phyloP scores from a whole-genome alignment of 805 yeast species.

The Suhomyces emberorum region DNA sequence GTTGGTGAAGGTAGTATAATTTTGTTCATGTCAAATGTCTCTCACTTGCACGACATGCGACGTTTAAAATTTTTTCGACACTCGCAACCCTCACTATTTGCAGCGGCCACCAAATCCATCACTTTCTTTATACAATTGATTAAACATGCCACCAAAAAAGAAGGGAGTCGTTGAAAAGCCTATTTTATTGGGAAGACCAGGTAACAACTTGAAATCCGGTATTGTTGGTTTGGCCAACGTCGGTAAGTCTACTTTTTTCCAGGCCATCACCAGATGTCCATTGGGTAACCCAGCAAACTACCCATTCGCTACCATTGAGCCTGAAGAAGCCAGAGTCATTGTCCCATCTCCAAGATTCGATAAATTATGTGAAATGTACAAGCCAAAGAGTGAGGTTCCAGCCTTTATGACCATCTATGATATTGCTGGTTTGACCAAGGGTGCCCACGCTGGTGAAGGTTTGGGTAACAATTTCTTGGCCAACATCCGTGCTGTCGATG shows the following conservation, averaged over 20 bases:
- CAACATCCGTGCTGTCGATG: constrained; percentile 96
- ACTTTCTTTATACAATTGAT: neutral
- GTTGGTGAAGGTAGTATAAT: neutral
- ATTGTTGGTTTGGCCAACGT: constrained; percentile 95
- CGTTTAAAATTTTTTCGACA: neutral
- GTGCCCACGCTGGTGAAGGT: constrained; percentile 96
- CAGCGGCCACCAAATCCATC: neutral
- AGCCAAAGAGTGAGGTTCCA: constrained; percentile 83
- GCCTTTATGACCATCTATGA: constrained; percentile 92
- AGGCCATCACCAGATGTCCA: constrained; percentile 89
- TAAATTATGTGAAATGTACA: constrained; percentile 66
- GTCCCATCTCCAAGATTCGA: constrained; percentile 92
- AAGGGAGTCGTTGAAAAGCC: constrained; percentile 62
- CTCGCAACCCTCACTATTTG: neutral
- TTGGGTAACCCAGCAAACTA: constrained; percentile 96
- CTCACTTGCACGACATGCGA: neutral
- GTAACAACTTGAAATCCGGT: constrained; percentile 52
- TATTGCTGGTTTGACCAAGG: constrained; percentile 97
- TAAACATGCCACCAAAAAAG: constrained; percentile 72
- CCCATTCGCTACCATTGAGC: constrained; percentile 97
- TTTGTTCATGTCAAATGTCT: neutral
- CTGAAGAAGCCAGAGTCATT: constrained; percentile 94
- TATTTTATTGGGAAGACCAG: constrained; percentile 78
- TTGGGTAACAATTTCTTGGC: constrained; percentile 96
- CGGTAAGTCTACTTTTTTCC: constrained; percentile 97